Evolutionary conservation across 2,329 filamentous ascomycete species (phyloP).

Genomic region (Aspergillus alliaceus): DNA sequence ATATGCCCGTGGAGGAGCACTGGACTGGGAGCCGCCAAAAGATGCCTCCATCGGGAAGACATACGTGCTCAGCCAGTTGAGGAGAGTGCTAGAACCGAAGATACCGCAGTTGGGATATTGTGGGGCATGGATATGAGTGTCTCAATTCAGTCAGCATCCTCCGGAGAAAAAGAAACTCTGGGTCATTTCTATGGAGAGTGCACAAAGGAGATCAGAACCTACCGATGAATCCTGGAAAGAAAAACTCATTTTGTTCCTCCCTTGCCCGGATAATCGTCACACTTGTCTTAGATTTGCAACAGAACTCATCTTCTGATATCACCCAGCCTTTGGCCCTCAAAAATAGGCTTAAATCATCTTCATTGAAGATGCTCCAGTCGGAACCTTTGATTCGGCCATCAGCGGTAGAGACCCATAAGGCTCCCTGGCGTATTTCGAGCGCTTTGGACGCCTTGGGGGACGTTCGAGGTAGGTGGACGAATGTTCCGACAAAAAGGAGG

Average conservation of each 20-base stretch:
- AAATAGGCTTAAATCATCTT: slow-evolving; percentile 25
- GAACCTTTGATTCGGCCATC: slow-evolving; percentile 36
- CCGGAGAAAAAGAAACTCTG: background rate
- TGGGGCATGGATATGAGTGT: slow-evolving; percentile 92
- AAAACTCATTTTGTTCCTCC: slow-evolving; percentile 44
- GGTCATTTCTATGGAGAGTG: no score
- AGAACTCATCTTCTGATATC: slow-evolving; percentile 14
- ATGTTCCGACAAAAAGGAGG: slow-evolving; percentile 60
- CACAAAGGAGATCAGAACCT: no score
- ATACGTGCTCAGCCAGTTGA: slow-evolving; percentile 92
- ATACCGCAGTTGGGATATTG: slow-evolving; percentile 94
- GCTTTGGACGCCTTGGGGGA: slow-evolving; percentile 48
- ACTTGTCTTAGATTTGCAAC: slow-evolving; percentile 11
- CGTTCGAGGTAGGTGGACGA: slow-evolving; percentile 57
- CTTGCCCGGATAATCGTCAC: slow-evolving; percentile 39
- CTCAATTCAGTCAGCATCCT: slow-evolving; percentile 45
- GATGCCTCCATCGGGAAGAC: slow-evolving; percentile 91
- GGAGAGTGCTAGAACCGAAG: slow-evolving; percentile 87
- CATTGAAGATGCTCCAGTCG: slow-evolving; percentile 32
- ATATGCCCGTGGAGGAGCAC: slow-evolving; percentile 25
- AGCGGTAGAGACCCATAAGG: slow-evolving; percentile 34
- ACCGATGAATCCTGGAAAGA: slow-evolving; percentile 52
- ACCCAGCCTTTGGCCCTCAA: slow-evolving; percentile 37
- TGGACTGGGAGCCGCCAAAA: slow-evolving; percentile 48
- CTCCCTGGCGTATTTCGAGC: slow-evolving; percentile 53